Evolutionary conservation across 352 stramenopile genomes (phyloP), one percentile per base, ranked within the genome.

Genomic region (Phytophthora aleatoria): DNA sequence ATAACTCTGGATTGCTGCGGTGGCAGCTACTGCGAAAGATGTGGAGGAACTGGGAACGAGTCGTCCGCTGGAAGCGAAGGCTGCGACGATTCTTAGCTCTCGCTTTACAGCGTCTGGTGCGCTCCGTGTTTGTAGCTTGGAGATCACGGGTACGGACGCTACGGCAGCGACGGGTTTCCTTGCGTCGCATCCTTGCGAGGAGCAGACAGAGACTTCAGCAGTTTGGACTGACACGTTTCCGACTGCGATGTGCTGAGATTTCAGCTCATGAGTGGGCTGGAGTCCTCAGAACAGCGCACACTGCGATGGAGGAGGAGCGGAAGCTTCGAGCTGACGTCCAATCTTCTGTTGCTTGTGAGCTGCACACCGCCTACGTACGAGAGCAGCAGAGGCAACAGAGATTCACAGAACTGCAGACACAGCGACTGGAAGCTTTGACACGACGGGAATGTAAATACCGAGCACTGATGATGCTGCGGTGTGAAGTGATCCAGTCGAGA

Each of bases 221-320:
- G 24, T 10, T 55, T 6, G 61, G 67, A 5, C 68, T 85, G 6
- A 52, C 54, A 5, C 49, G 44, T 0, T 54, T 83, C 3, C 69
- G 76, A 8, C 12, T 87, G 42, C 64, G 69, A 15, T 79, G 76
- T 36, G 39, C 73, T 0, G 64, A 82, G 39, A 64, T 62, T 9
- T 61, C 48, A 39, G 50, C 70, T 20, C 33, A 67, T 6, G 72
- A 84, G 27, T 88, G 79, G 79, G 48, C 66, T 1, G 53, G 73
- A 16, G 70, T 77, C 7, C 70, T 86, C n/a, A 72, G 73, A 38
- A 41, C 71, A 11, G 72, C 79, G 1, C 74, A 76, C 8, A 8
- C 44, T 2, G 74, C 76, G 3, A 68, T 88, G 50, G 72, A 86
- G 39, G 79, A 88, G 54, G 76, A 88, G 62, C 68, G 63, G 24